Evolutionary conservation across 2,329 filamentous ascomycete genomes (phyloP), one percentile per base, ranked within the genome.

Genomic region (Trichoderma endophyticum): DNA sequence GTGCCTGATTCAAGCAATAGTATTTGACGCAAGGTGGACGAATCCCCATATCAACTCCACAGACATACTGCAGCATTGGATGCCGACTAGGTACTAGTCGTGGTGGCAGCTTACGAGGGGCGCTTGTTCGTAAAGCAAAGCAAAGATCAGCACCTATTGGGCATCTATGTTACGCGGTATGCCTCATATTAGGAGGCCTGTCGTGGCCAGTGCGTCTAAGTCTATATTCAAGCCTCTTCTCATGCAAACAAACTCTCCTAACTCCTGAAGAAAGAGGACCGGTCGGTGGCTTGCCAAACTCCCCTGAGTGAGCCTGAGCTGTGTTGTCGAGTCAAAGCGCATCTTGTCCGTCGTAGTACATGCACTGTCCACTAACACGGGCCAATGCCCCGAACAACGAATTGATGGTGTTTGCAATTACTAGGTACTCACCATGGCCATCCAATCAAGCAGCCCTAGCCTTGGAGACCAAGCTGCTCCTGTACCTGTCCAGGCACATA

Each of bases 381-480:
- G 24, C 54, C 66, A 69, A 61, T 43, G 34, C 26, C n/a, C 18
- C 36, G 30, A 34, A 8, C 57, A 28, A n/a, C 64, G 28, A 43
- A 43, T 39, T 39, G 48, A 60, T 54, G 51, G 56, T 65, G 30
- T 59, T 54, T 72, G 71, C 51, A 60, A 24, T 51, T 69, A n/a
- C 39, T 43, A n/a, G 39, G 39, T n/a, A 24, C 51, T 72, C 60
- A 34, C 43, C 70, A 34, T 30, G 11, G 51, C 34, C 60, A 30
- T 67, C 67, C 71, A 70, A 72, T 70, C 36, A 65, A 72, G 59
- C 60, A 72, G 48, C 48, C 21, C 54, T 21, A 12, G 15, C 51
- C 12, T 48, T 30, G 21, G 30, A 59, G 36, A 30, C 39, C 39
- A 43, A 39, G 6, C 36, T 39, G 15, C 36, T 39, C 59, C 62